phyloP scores from a whole-genome alignment of 495 filamentous ascomycete genomes.

The Penicillium flavigenum region DNA sequence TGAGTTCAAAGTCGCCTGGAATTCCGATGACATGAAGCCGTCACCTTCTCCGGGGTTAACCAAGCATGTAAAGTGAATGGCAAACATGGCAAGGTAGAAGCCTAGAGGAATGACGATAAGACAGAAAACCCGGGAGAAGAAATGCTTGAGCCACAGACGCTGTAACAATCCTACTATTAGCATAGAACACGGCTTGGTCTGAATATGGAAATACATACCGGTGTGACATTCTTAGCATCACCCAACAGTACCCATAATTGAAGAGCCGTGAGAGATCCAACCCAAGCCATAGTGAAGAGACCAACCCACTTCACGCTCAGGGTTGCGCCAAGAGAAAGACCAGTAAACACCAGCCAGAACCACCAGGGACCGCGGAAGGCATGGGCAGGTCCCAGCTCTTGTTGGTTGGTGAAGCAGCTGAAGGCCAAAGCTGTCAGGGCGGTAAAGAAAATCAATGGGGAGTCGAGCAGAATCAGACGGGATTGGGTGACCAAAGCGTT shows the following conservation, averaged over 20 bases:
- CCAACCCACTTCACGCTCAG: slow-evolving; percentile 99
- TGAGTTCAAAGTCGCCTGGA: slow-evolving; percentile 94
- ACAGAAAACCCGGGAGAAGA: slow-evolving; percentile 87
- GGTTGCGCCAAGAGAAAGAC: slow-evolving; percentile 84
- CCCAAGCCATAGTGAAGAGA: slow-evolving; percentile 97
- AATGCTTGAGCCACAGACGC: slow-evolving; percentile 91
- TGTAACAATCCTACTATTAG: slow-evolving; percentile 28
- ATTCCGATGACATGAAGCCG: slow-evolving; percentile 99
- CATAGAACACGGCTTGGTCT: background rate
- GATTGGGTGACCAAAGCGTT: slow-evolving; percentile 95
- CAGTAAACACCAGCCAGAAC: slow-evolving; percentile 93
- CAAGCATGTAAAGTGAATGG: slow-evolving; percentile 89
- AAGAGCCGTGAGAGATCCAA: slow-evolving; percentile 83
- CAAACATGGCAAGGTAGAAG: slow-evolving; percentile 96
- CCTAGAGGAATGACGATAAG: slow-evolving; percentile 84
- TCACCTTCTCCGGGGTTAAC: slow-evolving; percentile 95
- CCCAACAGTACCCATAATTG: slow-evolving; percentile 95
- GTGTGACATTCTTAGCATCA: slow-evolving; percentile 78
- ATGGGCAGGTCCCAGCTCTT: slow-evolving; percentile 83
- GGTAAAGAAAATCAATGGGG: slow-evolving; percentile 89
- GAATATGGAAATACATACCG: slow-evolving; percentile 44
- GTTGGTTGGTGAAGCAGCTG: slow-evolving; percentile 92
- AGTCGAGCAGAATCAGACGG: slow-evolving; percentile 92
- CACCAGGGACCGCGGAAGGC: slow-evolving; percentile 92
- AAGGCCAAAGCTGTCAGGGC: slow-evolving; percentile 89